Percentiles rank a stretch among this genome's conserved stretches.
phyloP scores from a whole-genome alignment of 1,139 yeast species.

The Candida anutae region DNA sequence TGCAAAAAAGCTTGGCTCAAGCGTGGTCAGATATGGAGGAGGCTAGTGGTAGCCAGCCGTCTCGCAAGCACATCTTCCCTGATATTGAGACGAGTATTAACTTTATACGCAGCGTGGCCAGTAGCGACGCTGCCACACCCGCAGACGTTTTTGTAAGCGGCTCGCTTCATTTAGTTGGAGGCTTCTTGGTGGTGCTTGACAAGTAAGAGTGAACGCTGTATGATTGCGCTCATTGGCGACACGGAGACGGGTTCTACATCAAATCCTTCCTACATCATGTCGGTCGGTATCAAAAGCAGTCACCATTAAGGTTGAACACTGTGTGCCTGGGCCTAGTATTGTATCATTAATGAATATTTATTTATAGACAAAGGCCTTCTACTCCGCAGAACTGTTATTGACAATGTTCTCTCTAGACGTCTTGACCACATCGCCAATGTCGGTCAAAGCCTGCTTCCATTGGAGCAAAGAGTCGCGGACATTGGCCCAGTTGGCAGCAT shows the following conservation, averaged over 20 bases:
- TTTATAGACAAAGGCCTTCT: neutral
- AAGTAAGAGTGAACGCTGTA: neutral
- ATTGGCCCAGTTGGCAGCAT: conserved; percentile 28
- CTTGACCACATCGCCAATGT: conserved; percentile 37
- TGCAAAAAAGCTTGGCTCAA: conserved; percentile 70
- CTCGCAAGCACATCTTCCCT: conserved; percentile 48
- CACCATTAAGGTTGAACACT: too few species aligned
- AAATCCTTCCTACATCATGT: neutral
- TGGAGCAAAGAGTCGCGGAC: conserved; percentile 29
- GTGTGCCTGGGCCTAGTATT: too few species aligned
- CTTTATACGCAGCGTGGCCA: conserved; percentile 33
- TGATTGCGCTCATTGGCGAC: too few species aligned
- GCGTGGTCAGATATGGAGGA: conserved; percentile 58
- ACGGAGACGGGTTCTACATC: too few species aligned
- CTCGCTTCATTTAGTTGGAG: conserved; percentile 90
- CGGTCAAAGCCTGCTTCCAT: conserved; percentile 35
- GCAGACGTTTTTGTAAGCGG: conserved; percentile 89
- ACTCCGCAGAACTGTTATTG: conserved; percentile 14
- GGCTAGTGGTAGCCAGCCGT: conserved; percentile 14
- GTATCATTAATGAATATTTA: too few species aligned
- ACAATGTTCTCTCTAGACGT: conserved; percentile 39
- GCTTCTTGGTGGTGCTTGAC: conserved; percentile 78
- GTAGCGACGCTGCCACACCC: conserved; percentile 9
- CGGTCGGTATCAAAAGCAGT: neutral
- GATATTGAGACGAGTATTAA: conserved; percentile 73